Conservation (phyloP, 2,329 filamentous ascomycete genomes). For the Exophiala calicioides region DNA sequence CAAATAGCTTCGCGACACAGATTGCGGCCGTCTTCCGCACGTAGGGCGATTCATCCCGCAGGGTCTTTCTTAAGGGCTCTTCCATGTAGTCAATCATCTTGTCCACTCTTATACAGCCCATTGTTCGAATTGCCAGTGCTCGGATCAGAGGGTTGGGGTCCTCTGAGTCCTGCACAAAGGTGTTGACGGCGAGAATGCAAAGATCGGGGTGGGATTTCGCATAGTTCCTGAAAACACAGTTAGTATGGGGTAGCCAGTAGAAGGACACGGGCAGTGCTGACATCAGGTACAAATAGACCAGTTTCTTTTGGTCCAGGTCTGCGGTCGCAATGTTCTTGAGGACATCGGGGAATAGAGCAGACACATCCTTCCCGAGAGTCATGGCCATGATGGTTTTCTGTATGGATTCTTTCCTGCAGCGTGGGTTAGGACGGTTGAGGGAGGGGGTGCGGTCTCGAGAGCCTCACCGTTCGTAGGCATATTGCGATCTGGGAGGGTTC, state of each 20-base stretch:
- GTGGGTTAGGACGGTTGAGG: constrained; percentile 24
- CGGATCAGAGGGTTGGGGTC: constrained; percentile 95
- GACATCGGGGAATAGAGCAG: constrained; percentile 93
- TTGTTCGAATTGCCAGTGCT: constrained; percentile 92
- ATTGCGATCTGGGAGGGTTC: constrained; percentile 70
- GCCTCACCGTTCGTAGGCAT: constrained; percentile 87
- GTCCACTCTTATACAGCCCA: constrained; percentile 97
- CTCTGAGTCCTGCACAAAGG: constrained; percentile 98
- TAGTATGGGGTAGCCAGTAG: constrained; percentile 3
- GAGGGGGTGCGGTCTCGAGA: constrained; percentile 28
- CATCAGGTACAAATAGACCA: constrained; percentile 98
- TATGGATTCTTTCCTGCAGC: constrained; percentile 83
- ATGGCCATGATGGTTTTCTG: constrained; percentile 99
- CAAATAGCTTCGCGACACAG: constrained; percentile 96
- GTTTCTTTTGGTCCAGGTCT: constrained; percentile 98
- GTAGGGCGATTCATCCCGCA: constrained; percentile 96
- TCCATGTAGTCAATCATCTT: constrained; percentile 99
- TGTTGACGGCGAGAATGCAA: constrained; percentile 98
- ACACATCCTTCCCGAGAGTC: constrained; percentile 98
- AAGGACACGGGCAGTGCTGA: constrained; percentile 48
- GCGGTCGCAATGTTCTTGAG: constrained; percentile 96
- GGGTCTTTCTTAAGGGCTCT: constrained; percentile 90
- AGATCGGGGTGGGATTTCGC: constrained; percentile 98
- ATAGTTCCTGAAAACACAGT: constrained; percentile 73
- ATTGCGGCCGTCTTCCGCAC: constrained; percentile 97